Base-by-base conservation (phyloP, 768 basidiomycete species). In the Zangia roseola region DNA sequence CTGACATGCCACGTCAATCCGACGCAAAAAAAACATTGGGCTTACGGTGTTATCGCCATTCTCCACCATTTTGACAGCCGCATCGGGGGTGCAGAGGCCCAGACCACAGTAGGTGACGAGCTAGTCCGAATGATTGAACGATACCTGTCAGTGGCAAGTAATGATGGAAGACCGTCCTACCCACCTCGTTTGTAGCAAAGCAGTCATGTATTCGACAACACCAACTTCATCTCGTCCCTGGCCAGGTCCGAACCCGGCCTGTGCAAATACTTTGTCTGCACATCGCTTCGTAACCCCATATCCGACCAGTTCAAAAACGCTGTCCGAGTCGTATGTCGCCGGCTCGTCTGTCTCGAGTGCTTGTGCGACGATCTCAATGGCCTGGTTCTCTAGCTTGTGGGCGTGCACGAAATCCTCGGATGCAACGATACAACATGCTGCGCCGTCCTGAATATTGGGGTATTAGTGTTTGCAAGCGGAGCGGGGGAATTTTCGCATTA, bases 121-220 rank as follows among this genome's bases (percentile, higher is more conserved):
- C 86, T 91, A 17, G 12, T 17, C 2, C 6, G n/a, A n/a, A n/a
- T n/a, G 30, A 24, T 20, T 8, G 5, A 31, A 19, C 16, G 2
- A 2, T 20, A n/a, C n/a, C n/a, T n/a, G n/a, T 23, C 17, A 24
- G 34, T 9, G 12, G 26, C 43, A n/a, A 33, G 19, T 2, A 2
- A 16, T 17, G 16, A 5, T 4, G 6, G 21, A n/a, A n/a, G 12
- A 35, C 17, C 2, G 13, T 4, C 5, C 14, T 30, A 50, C 68
- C 13, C 49, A 87, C 86, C 74, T 91, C 88, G 57, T 91, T 86
- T 1, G 86, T 75, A 45, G 88, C 79, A 67, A 91, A 92, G 60
- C 90, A 91, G 58, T 92, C 89, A 50, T 92, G 90, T 8, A 71
- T 62, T 92, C 89, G 6, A 91, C 68, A 0, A 91, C 87, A 13